Percentiles rank a stretch among this genome's conserved stretches.
Evolutionary conservation across 257 asterid species (phyloP).

Genomic region (Penstemon newberryi): DNA sequence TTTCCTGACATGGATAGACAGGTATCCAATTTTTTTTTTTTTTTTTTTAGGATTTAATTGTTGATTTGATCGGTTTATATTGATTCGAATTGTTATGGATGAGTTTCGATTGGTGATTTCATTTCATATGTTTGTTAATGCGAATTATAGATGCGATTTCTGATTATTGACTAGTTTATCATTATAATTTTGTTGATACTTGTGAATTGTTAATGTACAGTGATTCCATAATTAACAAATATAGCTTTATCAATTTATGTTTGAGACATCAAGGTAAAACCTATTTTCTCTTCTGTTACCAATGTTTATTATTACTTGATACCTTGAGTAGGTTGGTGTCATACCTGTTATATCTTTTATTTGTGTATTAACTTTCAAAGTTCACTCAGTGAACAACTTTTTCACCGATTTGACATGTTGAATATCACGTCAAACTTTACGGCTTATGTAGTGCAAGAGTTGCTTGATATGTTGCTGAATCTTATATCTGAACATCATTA

Average conservation of each 20-base stretch:
- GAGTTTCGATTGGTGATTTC: neutral
- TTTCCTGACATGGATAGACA: constrained; percentile 95
- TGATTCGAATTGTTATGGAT: neutral
- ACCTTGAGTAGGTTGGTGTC: neutral
- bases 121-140: too few species aligned
- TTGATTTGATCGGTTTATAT: neutral
- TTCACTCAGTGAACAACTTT: too few species aligned
- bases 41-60: neutral
- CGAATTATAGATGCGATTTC: too few species aligned
- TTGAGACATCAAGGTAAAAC: neutral
- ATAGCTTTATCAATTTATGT: too few species aligned
- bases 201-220: too few species aligned
- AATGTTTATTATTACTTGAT: neutral
- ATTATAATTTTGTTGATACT: too few species aligned
- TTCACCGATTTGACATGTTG: too few species aligned
- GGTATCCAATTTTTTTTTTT: constrained; percentile 37
- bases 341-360: neutral
- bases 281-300: neutral
- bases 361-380: neutral
- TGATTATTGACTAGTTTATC: too few species aligned
- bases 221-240: too few species aligned
- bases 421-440: too few species aligned
- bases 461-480: neutral
- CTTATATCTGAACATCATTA: neutral
- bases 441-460: neutral